Conservation (phyloP, 768 basidiomycete genomes). For the Russula griseocarnosa region DNA sequence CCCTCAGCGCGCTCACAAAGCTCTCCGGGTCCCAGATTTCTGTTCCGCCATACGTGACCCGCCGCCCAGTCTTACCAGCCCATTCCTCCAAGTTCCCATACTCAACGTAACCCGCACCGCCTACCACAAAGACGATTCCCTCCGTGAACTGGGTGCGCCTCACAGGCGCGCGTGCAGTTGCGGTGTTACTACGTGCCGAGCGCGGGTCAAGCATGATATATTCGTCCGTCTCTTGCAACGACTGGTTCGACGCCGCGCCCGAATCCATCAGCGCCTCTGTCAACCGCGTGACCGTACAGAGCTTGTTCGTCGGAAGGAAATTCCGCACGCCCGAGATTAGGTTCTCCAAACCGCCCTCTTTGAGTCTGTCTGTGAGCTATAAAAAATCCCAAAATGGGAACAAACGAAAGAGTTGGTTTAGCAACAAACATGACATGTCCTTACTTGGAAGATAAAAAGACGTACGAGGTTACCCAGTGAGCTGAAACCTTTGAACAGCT, state of each 20-base stretch:
- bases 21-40: slow-evolving; percentile 89
- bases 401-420: neutral
- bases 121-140: slow-evolving; percentile 89
- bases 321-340: slow-evolving; percentile 97
- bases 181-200: slow-evolving; percentile 35
- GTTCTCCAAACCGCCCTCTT: slow-evolving; percentile 96
- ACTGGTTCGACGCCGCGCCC: slow-evolving; percentile 82
- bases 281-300: slow-evolving; percentile 86
- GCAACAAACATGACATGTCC: neutral
- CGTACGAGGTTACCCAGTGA: slow-evolving; percentile 83
- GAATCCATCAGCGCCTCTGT: slow-evolving; percentile 98
- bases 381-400: neutral
- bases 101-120: slow-evolving; percentile 96
- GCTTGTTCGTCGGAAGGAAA: slow-evolving; percentile 92
- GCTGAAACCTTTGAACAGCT: slow-evolving; percentile 92
- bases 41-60: slow-evolving; percentile 91
- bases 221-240: slow-evolving; percentile 52
- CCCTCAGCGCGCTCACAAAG: slow-evolving; percentile 71
- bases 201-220: slow-evolving; percentile 52
- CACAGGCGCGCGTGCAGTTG: slow-evolving; percentile 36
- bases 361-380: slow-evolving; percentile 86
- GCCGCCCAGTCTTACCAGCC: slow-evolving; percentile 76
- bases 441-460: slow-evolving; percentile 1
- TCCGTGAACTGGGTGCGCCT: slow-evolving; percentile 78
- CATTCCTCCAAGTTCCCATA: slow-evolving; percentile 96